phyloP scores from a whole-genome alignment of 2,329 filamentous ascomycete species.

The Microcyclospora pomicola region DNA sequence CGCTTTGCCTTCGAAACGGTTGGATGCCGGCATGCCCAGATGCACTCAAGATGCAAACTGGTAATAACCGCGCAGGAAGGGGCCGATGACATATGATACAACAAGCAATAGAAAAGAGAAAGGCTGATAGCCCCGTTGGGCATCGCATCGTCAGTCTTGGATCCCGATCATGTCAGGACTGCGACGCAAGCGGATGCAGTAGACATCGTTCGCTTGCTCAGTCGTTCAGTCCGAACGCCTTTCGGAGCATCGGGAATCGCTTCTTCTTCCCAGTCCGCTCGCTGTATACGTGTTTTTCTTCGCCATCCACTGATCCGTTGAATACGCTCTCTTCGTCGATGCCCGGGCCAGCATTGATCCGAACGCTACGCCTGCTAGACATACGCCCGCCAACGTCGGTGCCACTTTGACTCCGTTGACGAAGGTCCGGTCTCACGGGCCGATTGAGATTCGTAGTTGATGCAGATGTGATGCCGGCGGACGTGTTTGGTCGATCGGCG shows the following conservation, averaged over 20 bases:
- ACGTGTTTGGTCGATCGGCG: slow-evolving; percentile 18
- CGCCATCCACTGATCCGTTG: slow-evolving; percentile 5
- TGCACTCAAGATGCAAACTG: too few relatives aligned
- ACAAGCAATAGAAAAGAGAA: too few relatives aligned
- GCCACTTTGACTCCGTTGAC: slow-evolving; percentile 4
- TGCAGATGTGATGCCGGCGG: slow-evolving; percentile 19
- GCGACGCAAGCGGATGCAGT: too few relatives aligned
- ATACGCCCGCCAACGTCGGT: not conserved
- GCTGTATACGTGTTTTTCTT: slow-evolving; percentile 17
- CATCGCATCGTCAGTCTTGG: too few relatives aligned
- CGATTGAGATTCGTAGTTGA: slow-evolving; percentile 12
- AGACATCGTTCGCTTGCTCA: slow-evolving; percentile 13
- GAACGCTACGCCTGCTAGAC: slow-evolving; percentile 1
- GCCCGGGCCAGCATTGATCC: slow-evolving; percentile 3
- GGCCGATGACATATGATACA: too few relatives aligned
- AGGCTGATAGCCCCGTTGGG: too few relatives aligned
- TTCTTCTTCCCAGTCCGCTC: slow-evolving; percentile 39
- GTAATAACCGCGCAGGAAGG: too few relatives aligned
- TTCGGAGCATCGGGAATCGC: slow-evolving; percentile 53
- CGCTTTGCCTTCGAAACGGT: too few relatives aligned
- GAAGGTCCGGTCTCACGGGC: slow-evolving; percentile 12
- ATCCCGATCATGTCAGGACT: too few relatives aligned
- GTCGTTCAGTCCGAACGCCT: slow-evolving; percentile 48
- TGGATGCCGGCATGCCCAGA: too few relatives aligned
- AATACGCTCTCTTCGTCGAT: slow-evolving; percentile 8